A percentile compares a stretch with the other conserved stretches of the same genome.
phyloP scores from a whole-genome alignment of 1,284 basidiomycete species.

The Boletus sp. region DNA sequence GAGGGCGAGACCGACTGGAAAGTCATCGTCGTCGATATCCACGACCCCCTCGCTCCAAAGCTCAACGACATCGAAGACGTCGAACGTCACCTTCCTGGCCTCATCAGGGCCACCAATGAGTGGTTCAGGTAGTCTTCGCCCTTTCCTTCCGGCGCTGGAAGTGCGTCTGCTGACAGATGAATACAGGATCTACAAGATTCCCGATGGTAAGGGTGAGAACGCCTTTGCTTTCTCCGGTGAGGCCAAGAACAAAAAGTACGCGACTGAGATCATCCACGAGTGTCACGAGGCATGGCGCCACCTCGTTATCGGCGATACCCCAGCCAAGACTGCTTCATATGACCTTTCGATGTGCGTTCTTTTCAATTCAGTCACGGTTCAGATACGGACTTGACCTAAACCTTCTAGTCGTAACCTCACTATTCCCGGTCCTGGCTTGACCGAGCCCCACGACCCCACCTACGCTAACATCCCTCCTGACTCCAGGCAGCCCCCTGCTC shows the following conservation, averaged over 20 bases:
- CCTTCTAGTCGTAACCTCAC: slow-evolving; percentile 62
- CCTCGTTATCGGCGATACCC: slow-evolving; percentile 78
- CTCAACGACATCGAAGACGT: slow-evolving; percentile 99
- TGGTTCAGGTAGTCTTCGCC: slow-evolving; percentile 73
- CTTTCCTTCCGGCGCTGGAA: not conserved
- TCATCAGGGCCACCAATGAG: slow-evolving; percentile 95
- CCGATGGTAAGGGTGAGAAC: slow-evolving; percentile 99
- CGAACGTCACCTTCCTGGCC: slow-evolving; percentile 94
- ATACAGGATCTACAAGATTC: slow-evolving; percentile 91
- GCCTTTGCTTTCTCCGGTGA: slow-evolving; percentile 99
- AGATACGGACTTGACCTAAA: not conserved
- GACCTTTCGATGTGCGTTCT: slow-evolving; percentile 76
- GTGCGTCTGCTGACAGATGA: slow-evolving; percentile 2
- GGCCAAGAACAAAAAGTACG: slow-evolving; percentile 99
- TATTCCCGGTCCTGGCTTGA: slow-evolving; percentile 67
- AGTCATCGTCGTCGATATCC: slow-evolving; percentile 95
- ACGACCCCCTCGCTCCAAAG: slow-evolving; percentile 93
- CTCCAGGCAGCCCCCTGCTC: slow-evolving; percentile 77
- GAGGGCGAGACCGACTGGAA: slow-evolving; percentile 99
- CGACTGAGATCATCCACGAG: slow-evolving; percentile 97
- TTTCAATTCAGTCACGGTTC: slow-evolving; percentile 3
- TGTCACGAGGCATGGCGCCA: slow-evolving; percentile 99
- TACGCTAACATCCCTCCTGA: slow-evolving; percentile 75
- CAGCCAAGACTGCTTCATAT: slow-evolving; percentile 66
- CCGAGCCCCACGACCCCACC: slow-evolving; percentile 58